Evolutionary conservation across 495 filamentous ascomycete species (phyloP).

Genomic region (Podospora pseudopauciseta): DNA sequence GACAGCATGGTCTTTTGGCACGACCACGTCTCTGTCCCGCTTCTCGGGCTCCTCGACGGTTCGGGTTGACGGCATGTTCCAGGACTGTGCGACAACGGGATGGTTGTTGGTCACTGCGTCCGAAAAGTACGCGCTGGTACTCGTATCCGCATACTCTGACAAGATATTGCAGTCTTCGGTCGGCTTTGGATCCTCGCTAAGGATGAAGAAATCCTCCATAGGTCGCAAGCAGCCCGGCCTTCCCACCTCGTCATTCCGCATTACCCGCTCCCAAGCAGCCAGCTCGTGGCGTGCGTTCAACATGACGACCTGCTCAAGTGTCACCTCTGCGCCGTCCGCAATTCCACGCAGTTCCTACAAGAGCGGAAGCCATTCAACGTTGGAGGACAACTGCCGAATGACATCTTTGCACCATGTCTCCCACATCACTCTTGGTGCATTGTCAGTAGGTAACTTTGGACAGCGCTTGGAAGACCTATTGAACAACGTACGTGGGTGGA

Average conservation of each 20-base stretch:
- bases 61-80: slow-evolving; percentile 6
- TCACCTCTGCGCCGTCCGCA: neutral
- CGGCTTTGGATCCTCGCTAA: neutral
- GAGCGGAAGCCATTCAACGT: neutral
- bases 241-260: too few relatives aligned
- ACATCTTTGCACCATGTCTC: neutral
- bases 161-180: neutral
- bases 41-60: neutral
- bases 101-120: neutral
- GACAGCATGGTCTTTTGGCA: slow-evolving; percentile 13
- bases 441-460: neutral
- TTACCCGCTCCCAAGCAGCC: neutral
- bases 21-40: neutral
- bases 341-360: neutral
- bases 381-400: too few relatives aligned
- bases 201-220: too few relatives aligned
- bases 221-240: neutral
- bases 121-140: slow-evolving; percentile 11
- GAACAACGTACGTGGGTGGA: neutral
- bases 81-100: slow-evolving; percentile 4
- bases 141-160: neutral
- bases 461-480: neutral
- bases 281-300: neutral
- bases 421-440: neutral
- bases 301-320: neutral